phyloP scores from a whole-genome alignment of 495 filamentous ascomycete species.

The Lasiosphaeria miniovina region DNA sequence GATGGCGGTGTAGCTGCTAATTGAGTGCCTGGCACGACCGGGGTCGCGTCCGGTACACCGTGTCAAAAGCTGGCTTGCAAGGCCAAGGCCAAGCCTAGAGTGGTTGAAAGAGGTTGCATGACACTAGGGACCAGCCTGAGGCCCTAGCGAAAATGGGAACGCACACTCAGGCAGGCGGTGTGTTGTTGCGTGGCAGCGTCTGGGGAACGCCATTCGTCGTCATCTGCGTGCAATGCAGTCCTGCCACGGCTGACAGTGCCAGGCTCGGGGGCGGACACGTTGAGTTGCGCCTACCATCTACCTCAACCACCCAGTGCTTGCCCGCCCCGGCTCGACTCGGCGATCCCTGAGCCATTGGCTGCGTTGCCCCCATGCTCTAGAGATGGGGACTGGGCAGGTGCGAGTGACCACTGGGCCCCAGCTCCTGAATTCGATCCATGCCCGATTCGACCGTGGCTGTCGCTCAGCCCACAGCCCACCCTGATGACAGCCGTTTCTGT shows the following conservation, averaged over 20 bases:
- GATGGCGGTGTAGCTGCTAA: constrained; percentile 30
- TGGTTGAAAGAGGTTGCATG: background rate
- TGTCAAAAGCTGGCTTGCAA: background rate
- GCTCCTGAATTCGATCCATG: constrained; percentile 19
- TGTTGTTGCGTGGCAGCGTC: constrained; percentile 24
- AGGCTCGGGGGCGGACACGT: constrained; percentile 9
- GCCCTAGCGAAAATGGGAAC: constrained; percentile 3
- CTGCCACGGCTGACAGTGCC: constrained; percentile 21
- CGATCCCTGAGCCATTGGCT: constrained; percentile 12
- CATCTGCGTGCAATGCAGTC: constrained; percentile 19
- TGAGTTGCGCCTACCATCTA: background rate
- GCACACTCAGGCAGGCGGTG: constrained; percentile 11
- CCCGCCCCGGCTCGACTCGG: constrained; percentile 15
- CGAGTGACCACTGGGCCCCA: constrained; percentile 18
- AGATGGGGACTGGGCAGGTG: background rate
- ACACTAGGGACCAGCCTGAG: constrained; percentile 8
- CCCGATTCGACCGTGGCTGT: constrained; percentile 24
- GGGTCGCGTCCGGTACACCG: constrained; percentile 8
- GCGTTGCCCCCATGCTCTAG: constrained; percentile 7
- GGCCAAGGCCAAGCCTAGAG: background rate
- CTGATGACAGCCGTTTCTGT: constrained; percentile 33
- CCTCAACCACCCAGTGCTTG: constrained; percentile 23
- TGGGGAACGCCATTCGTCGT: constrained; percentile 28
- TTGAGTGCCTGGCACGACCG: background rate
- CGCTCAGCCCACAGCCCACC: constrained; percentile 26